Evolutionary conservation across 192 early-diverging fungal genomes (phyloP), one percentile per base, ranked within the genome.

Genomic region (Mortierella hygrophila): DNA sequence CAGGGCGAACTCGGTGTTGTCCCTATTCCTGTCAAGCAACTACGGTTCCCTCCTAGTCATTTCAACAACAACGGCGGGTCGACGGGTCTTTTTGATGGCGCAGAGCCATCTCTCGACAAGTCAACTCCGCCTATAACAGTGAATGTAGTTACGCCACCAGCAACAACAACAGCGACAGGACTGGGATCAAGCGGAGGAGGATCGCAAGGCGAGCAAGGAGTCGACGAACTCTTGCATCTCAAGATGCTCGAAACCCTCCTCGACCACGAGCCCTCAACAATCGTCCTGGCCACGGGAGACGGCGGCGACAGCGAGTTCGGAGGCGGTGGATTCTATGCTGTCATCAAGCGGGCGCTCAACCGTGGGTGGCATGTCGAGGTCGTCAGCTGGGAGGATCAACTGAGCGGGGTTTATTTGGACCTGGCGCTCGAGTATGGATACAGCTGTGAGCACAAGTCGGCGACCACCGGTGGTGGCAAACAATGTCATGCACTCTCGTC

Each of bases 321-420:
- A 9, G 84, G 88, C 20, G 85, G 82, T 7, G 90, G 90, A 44
- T 90, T 90, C 42, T 81, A 85, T 44, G 86, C 55, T 1, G 83
- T 85, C 1, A 72, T 89, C 26, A 82, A 82, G 20, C 88, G 80
- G 15, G 90, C 90, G 0, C 82, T 90, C 4, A 74, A 88, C 13
- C 70, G 88, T 40, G 90, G 90, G 15, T 90, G 90, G 90, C 85
- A 85, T 40, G 88, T 90, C 38, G 90, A 90, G 74, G 42, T 90
- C 18, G 82, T 90, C 41, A 89, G 88, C 68, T 90, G 90, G 90
- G 80, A 90, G 73, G 85, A 83, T 21, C 90, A 88, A 29, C 63
- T 90, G 40, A 90, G 90, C 18, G 79, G 82, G 6, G 76, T 74
- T 0, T 88, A 83, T 18, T n/a, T 88, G 18, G 82, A 88, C 3